Evolutionary conservation across 2,329 filamentous ascomycete genomes (phyloP).

Genomic region (Stemphylium beticola): DNA sequence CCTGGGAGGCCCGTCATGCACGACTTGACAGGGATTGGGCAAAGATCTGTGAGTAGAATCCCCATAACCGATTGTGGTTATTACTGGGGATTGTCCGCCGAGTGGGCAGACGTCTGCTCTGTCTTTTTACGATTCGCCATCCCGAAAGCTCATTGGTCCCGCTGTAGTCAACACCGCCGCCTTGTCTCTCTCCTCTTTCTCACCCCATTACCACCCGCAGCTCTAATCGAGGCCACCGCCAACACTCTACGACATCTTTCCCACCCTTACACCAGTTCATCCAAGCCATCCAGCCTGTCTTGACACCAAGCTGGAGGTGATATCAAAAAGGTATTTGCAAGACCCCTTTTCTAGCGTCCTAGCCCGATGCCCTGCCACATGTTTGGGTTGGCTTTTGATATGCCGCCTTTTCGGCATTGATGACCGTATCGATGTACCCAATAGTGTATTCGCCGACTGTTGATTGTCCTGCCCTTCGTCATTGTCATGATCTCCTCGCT

Average conservation of each 20-base stretch:
- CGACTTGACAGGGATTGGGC: constrained; percentile 41
- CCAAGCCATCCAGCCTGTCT: neutral
- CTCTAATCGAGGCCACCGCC: constrained; percentile 10
- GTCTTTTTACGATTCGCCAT: constrained; percentile 40
- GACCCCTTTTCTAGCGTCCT: constrained; percentile 15
- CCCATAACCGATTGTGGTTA: constrained; percentile 47
- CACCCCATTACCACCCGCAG: constrained; percentile 24
- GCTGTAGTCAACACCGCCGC: constrained; percentile 29
- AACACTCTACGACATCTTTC: constrained; percentile 14
- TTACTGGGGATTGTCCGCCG: constrained; percentile 49
- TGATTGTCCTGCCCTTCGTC: constrained; percentile 13
- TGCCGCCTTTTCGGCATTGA: constrained; percentile 1
- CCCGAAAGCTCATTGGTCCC: constrained; percentile 38
- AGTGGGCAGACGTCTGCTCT: constrained; percentile 37
- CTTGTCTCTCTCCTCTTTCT: constrained; percentile 21
- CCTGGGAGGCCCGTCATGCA: constrained; percentile 49
- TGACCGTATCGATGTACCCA: constrained; percentile 20
- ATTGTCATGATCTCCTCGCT: constrained; percentile 27
- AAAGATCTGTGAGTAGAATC: constrained; percentile 45
- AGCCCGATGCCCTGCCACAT: constrained; percentile 3
- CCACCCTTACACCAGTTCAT: neutral
- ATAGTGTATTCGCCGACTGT: constrained; percentile 19
- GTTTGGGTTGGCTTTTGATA: neutral
- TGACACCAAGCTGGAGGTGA: constrained; percentile 9
- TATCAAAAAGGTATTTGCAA: constrained; percentile 37